Conservation (phyloP, 495 filamentous ascomycete species). For the Chaetomium tenue region DNA sequence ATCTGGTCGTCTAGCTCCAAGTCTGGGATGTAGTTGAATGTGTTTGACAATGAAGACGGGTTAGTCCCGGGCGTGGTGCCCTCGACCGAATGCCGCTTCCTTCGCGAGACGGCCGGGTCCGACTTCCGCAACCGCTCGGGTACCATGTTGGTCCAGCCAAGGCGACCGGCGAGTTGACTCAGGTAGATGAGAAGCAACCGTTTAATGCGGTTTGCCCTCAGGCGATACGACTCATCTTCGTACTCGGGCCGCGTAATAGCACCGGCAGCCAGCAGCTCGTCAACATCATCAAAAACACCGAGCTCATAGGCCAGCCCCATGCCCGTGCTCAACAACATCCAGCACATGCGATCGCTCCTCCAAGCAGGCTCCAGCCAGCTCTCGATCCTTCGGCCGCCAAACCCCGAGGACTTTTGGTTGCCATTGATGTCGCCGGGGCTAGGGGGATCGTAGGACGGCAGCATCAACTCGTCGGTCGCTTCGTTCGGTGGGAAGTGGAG, state of each 20-base stretch:
- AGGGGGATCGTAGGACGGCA: constrained; percentile 48
- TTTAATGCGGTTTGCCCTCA: constrained; percentile 77
- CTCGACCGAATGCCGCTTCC: constrained; percentile 47
- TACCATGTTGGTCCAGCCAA: constrained; percentile 93
- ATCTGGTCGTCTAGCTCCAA: constrained; percentile 69
- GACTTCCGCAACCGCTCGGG: constrained; percentile 58
- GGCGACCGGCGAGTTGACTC: constrained; percentile 84
- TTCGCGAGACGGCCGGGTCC: constrained; percentile 47
- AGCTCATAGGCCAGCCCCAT: constrained; percentile 89
- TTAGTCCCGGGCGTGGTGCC: constrained; percentile 56
- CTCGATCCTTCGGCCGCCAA: constrained; percentile 72
- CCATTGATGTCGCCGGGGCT: constrained; percentile 51
- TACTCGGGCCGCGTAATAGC: constrained; percentile 58
- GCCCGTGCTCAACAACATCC: constrained; percentile 93
- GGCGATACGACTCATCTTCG: constrained; percentile 69
- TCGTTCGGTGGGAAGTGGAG: constrained; percentile 94
- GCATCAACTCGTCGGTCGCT: constrained; percentile 58
- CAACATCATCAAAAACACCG: constrained; percentile 87
- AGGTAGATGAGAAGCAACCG: constrained; percentile 84
- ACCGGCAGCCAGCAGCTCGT: constrained; percentile 54
- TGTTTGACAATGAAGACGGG: constrained; percentile 50
- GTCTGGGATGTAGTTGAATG: constrained; percentile 58
- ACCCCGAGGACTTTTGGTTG: constrained; percentile 45
- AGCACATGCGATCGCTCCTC: constrained; percentile 95
- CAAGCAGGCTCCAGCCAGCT: constrained; percentile 97